A percentile compares a stretch with the other conserved stretches of the same genome.
Evolutionary conservation across 306 rosid species (phyloP).

Genomic region (Malus sylvestris): DNA sequence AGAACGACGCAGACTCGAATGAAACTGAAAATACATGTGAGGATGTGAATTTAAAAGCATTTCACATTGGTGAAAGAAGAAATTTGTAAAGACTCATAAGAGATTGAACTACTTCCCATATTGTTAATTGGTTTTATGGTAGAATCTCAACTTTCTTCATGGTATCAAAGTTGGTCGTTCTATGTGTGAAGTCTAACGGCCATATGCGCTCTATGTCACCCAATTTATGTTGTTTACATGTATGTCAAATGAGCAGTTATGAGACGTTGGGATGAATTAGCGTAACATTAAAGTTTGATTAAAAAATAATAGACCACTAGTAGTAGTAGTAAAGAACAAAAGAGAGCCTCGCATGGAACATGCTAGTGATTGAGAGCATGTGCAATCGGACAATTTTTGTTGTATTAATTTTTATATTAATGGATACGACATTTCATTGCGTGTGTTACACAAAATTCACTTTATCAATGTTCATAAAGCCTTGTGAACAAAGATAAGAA

Average conservation of each 20-base stretch:
- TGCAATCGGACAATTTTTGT: slow-evolving; percentile 16
- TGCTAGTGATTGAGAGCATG: slow-evolving; percentile 17
- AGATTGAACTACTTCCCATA: too few species aligned
- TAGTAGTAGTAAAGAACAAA: not conserved
- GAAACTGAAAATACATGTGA: not conserved
- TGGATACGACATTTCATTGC: not conserved
- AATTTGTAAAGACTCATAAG: too few species aligned
- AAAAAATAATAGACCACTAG: not conserved
- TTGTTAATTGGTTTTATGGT: too few species aligned
- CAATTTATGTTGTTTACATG: too few species aligned
- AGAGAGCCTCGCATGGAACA: slow-evolving; percentile 14
- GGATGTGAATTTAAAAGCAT: too few species aligned
- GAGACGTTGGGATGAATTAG: not conserved
- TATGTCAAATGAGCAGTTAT: not conserved
- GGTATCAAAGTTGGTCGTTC: too few species aligned
- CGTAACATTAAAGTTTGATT: slow-evolving; percentile 1
- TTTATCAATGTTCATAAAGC: not conserved
- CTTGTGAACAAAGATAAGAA: too few species aligned
- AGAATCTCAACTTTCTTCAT: too few species aligned
- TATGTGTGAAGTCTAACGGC: too few species aligned
- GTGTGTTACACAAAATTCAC: not conserved
- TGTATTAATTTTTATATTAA: not conserved
- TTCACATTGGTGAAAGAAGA: too few species aligned
- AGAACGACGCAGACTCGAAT: not conserved
- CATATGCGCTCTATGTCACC: too few species aligned